Conservation (phyloP, 169 alveolate genomes). For the Eimeria brunetti region DNA sequence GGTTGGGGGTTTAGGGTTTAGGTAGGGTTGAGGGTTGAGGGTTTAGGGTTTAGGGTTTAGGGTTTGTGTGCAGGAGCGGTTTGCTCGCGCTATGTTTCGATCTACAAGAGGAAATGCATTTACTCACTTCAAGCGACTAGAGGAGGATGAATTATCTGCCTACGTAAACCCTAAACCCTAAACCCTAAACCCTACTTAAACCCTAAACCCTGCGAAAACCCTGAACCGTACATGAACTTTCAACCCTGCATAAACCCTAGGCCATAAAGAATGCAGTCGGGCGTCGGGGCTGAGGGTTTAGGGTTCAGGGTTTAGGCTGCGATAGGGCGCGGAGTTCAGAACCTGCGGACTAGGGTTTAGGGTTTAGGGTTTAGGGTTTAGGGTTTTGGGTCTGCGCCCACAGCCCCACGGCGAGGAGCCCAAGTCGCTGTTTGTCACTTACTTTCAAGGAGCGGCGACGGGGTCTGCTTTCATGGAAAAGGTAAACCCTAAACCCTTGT, state of each 20-base stretch:
- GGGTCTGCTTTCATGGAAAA: conserved; percentile 67
- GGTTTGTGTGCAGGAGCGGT: conserved; percentile 78
- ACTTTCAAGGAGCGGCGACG: conserved; percentile 68
- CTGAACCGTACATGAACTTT: not conserved
- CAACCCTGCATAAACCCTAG: not conserved
- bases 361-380: not conserved
- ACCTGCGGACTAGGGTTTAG: not conserved
- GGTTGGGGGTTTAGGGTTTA: conserved; percentile 15
- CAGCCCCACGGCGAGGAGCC: conserved; percentile 58
- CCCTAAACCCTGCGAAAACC: not conserved
- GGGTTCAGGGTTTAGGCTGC: not conserved
- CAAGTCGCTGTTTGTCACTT: conserved; percentile 73
- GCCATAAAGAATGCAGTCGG: not conserved
- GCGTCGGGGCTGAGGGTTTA: not conserved
- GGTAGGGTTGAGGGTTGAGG: conserved; percentile 28
- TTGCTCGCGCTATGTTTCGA: conserved; percentile 97
- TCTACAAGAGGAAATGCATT: conserved; percentile 98
- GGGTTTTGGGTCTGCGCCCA: conserved; percentile 37
- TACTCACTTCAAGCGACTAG: conserved; percentile 93
- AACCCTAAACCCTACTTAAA: too few species aligned
- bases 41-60: conserved; percentile 40
- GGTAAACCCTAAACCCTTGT: conserved; percentile 45
- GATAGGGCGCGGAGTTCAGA: not conserved
- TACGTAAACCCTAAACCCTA: conserved; percentile 36
- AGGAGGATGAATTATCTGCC: conserved; percentile 79